Evolutionary conservation across 345 rosid genomes (phyloP).

Genomic region (Salix dunnii): DNA sequence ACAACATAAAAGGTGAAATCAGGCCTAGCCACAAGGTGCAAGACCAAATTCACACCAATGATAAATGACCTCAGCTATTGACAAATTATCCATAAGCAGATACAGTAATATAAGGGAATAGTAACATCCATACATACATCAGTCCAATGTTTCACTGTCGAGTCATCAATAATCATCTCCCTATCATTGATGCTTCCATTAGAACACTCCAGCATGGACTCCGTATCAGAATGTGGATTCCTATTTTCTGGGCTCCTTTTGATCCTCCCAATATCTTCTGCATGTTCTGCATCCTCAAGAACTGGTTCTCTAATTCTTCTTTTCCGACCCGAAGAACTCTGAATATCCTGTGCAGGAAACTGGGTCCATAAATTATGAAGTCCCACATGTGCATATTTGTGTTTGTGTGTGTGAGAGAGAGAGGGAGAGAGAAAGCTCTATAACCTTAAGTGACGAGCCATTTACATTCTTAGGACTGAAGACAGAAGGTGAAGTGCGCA

Average conservation of each 20-base stretch:
- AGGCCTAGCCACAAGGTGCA: neutral
- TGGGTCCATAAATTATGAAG: slow-evolving; percentile 11
- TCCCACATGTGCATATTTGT: slow-evolving; percentile 4
- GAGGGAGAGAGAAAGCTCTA: neutral
- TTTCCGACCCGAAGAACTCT: slow-evolving; percentile 46
- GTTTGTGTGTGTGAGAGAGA: slow-evolving; percentile 12
- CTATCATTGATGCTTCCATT: slow-evolving; percentile 28
- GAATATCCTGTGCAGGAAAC: slow-evolving; percentile 29
- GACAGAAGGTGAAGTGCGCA: slow-evolving; percentile 32
- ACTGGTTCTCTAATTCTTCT: slow-evolving; percentile 41
- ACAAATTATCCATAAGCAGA: slow-evolving; percentile 9
- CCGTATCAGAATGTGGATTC: slow-evolving; percentile 26
- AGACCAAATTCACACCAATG: neutral
- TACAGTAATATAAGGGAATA: slow-evolving; percentile 4
- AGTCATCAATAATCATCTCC: slow-evolving; percentile 27
- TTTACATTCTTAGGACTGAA: slow-evolving; percentile 19
- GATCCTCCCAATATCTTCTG: slow-evolving; percentile 21
- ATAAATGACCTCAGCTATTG: neutral
- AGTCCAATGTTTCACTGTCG: slow-evolving; percentile 41
- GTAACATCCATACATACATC: slow-evolving; percentile 48
- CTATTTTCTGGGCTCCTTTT: slow-evolving; percentile 33
- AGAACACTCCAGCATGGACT: slow-evolving; percentile 24
- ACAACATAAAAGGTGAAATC: neutral
- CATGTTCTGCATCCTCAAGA: slow-evolving; percentile 29
- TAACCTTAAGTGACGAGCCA: slow-evolving; percentile 43